Evolutionary conservation across 768 basidiomycete genomes (phyloP).

Genomic region (Panaeolus cyanescens): DNA sequence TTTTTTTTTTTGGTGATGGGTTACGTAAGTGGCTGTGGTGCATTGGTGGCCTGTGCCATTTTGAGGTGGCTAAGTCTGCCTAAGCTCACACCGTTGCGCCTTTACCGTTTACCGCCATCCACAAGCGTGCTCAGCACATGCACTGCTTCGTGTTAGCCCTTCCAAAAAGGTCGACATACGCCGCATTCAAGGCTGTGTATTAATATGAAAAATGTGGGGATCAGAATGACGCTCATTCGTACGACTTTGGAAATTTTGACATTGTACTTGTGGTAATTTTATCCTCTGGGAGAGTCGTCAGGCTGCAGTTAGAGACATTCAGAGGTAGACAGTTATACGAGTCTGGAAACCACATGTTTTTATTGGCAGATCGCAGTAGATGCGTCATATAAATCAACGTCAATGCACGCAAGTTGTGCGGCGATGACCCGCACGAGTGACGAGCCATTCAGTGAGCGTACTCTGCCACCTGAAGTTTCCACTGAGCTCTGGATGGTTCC

Average conservation of each 20-base stretch:
- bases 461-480: not conserved
- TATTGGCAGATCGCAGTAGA: not conserved
- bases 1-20: not conserved
- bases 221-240: not conserved
- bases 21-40: conserved; percentile 3
- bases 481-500: not conserved
- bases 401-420: not conserved
- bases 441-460: not conserved
- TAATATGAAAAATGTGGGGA: not conserved
- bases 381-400: not conserved
- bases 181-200: not conserved
- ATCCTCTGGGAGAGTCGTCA: too few species aligned
- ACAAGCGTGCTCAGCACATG: not conserved
- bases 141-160: not conserved
- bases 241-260: not conserved
- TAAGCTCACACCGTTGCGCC: not conserved
- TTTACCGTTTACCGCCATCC: not conserved
- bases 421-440: too few species aligned
- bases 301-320: not conserved
- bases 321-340: not conserved
- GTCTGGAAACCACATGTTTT: not conserved
- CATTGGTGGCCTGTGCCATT: too few species aligned
- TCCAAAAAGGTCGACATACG: not conserved
- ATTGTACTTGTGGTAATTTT: not conserved
- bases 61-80: too few species aligned